phyloP scores from a whole-genome alignment of 2,329 filamentous ascomycete genomes.

The Penicillium crustosum region DNA sequence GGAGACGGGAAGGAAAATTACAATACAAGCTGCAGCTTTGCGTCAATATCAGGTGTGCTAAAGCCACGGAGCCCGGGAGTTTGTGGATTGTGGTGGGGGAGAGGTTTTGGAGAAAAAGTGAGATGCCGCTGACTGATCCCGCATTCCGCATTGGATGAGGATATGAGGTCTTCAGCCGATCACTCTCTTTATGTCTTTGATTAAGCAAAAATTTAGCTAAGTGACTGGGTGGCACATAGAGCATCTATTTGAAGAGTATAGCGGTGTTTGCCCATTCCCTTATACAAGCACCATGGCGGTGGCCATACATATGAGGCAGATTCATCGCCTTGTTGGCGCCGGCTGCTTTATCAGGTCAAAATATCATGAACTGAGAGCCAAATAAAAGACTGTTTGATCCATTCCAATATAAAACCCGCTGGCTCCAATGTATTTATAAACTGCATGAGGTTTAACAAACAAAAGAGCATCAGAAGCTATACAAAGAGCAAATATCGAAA shows the following conservation, averaged over 20 bases:
- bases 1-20: constrained; percentile 7
- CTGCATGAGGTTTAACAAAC: neutral
- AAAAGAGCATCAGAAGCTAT: neutral
- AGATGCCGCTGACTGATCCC: constrained; percentile 26
- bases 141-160: constrained; percentile 8
- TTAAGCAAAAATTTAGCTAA: neutral
- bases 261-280: neutral
- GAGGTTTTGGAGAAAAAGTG: constrained; percentile 18
- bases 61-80: constrained; percentile 8
- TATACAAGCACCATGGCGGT: neutral
- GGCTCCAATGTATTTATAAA: neutral
- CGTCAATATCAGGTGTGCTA: constrained; percentile 12
- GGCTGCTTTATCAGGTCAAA: neutral
- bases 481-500: neutral
- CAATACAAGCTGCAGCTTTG: constrained; percentile 7
- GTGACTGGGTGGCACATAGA: neutral
- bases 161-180: neutral
- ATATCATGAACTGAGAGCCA: neutral
- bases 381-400: neutral
- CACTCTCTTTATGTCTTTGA: neutral
- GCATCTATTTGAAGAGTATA: neutral
- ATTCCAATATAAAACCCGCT: neutral
- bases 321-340: neutral
- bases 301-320: neutral
- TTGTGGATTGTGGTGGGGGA: constrained; percentile 19